These are phyloP conservation scores for Apodospora peruviana DNA, from an alignment of 495 filamentous ascomycete species.

Conservation along the genomic window DNA sequence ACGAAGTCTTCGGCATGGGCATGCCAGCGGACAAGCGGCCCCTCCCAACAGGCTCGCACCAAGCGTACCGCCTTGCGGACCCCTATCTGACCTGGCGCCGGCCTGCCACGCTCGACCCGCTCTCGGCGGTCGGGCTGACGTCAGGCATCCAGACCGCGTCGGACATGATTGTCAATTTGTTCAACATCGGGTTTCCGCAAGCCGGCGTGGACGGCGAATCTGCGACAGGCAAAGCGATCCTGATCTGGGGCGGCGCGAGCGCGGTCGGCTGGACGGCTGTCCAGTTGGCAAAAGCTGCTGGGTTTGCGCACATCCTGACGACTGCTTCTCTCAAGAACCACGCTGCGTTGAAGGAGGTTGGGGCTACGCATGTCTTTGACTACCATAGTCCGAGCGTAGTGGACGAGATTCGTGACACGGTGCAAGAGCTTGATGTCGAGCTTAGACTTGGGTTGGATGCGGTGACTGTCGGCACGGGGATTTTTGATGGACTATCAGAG, in stretches of 20 bases:
- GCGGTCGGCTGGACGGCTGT: slow-evolving; percentile 8
- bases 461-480: slow-evolving; percentile 1
- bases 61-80: slow-evolving; percentile 8
- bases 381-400: slow-evolving; percentile 3
- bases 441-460: slow-evolving; percentile 3
- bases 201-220: slow-evolving; percentile 1
- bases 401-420: slow-evolving; percentile 3
- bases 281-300: slow-evolving; percentile 8
- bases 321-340: slow-evolving; percentile 7
- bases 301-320: not conserved
- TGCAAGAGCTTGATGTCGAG: not conserved
- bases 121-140: slow-evolving; percentile 2
- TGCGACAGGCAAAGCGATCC: not conserved
- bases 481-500: not conserved
- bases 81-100: slow-evolving; percentile 1
- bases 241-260: slow-evolving; percentile 13
- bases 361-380: slow-evolving; percentile 8
- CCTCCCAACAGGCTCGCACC: slow-evolving; percentile 6
- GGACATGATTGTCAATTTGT: slow-evolving; percentile 7
- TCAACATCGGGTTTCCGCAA: slow-evolving; percentile 4
- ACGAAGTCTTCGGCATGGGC: slow-evolving; percentile 9
- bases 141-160: slow-evolving; percentile 5
- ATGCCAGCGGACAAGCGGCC: slow-evolving; percentile 4
- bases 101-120: not conserved
- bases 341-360: not conserved